Evolutionary conservation across 1,139 yeast species (phyloP), one percentile per base, ranked within the genome.

Genomic region (Yamadazyma membranifaciens): DNA sequence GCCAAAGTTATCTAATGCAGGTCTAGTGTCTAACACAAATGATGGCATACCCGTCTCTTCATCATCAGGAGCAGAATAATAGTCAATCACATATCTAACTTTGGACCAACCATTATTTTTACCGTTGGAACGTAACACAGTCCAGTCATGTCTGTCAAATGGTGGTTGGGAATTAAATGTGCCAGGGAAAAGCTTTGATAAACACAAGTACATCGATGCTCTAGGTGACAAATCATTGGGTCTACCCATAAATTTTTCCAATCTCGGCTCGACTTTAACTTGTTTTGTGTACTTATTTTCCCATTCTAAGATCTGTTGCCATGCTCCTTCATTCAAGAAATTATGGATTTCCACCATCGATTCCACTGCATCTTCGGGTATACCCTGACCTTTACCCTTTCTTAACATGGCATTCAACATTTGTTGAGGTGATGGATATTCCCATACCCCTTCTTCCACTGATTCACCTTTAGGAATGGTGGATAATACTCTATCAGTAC

Each of bases 111-210:
- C 73, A 31, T 63, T 46, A 62, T 49, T 73, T 14, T 42, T 44
- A 54, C 87, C 91, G 48, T 47, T 65, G 4, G 69, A 73, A 52
- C 99, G 75, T 52, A 91, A 72, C 6, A 94, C 96, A 3, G 95
- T 87, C 99, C 99, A 94, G 64, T 94, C 99, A 56, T 94, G 99
- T 61, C 98, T 81, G 62, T 94, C 99, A 57, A 94, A 94, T 6
- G 99, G 99, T 4, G 95, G 87, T 45, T 84, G 84, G 1, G 83
- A 67, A 45, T 81, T 85, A 65, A 81, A 91, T 12, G 77, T 73
- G 13, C 74, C 67, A 1, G 98, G 98, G 67, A 83, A 85, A 3
- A 83, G 34, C 49, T 78, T 75, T 6, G 94, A 85, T 46, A 92
- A 61, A 48, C 69, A 62, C 51, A 86, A 77, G 55, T 82, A 81